These are phyloP conservation scores for Marchantia polymorpha DNA, from an alignment of 225 moss, liverwort and hornwort genomes.

Conservation along the genomic window DNA sequence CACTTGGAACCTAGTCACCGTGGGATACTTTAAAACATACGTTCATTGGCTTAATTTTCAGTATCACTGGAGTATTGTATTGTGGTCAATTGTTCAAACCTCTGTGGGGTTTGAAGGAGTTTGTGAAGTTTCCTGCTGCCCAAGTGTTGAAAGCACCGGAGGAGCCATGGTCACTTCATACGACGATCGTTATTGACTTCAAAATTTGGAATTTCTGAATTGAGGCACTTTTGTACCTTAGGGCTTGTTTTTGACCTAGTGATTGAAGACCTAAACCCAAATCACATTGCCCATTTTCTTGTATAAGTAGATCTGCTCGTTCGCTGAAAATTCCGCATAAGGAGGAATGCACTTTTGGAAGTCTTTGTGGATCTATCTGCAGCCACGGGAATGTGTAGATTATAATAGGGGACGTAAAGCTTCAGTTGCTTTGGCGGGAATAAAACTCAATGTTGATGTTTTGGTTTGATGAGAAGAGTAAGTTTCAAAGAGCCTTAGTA, in stretches of 20 bases:
- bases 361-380: too few species aligned
- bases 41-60: slow-evolving; percentile 36
- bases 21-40: slow-evolving; percentile 61
- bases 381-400: too few species aligned
- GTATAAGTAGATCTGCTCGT: too few species aligned
- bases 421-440: too few species aligned
- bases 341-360: too few species aligned
- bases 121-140: slow-evolving; percentile 80
- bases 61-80: slow-evolving; percentile 57
- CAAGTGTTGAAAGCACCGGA: slow-evolving; percentile 64
- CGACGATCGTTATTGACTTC: slow-evolving; percentile 83
- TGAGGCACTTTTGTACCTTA: slow-evolving; percentile 24
- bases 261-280: slow-evolving; percentile 27
- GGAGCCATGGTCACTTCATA: slow-evolving; percentile 69
- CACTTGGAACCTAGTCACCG: slow-evolving; percentile 68
- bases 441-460: too few species aligned
- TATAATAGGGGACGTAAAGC: too few species aligned
- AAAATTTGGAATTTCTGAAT: background rate
- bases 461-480: too few species aligned
- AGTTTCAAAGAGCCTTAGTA: too few species aligned
- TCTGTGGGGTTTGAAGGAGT: slow-evolving; percentile 92
- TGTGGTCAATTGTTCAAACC: slow-evolving; percentile 81
- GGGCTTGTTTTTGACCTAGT: slow-evolving; percentile 37
- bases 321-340: too few species aligned
- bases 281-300: slow-evolving; percentile 22